Evolutionary conservation across 805 yeast species (phyloP).

Genomic region (Yarrowia deformans): DNA sequence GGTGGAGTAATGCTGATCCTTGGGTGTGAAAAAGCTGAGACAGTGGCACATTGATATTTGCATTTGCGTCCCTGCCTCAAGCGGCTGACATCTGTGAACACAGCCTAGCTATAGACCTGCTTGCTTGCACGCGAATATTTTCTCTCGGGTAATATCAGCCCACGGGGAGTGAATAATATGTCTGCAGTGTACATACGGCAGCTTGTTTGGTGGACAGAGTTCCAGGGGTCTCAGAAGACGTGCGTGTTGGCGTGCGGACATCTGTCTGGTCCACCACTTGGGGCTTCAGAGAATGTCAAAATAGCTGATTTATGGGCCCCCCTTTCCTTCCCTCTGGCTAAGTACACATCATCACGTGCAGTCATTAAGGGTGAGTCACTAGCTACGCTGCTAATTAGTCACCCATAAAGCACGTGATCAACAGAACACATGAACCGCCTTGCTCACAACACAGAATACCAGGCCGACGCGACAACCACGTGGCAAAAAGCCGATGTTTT

Average conservation of each 20-base stretch:
- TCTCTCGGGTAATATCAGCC: conserved; percentile 3
- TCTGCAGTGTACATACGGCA: background rate
- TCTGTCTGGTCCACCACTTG: background rate
- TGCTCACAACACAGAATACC: too few relatives aligned
- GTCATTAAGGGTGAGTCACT: background rate
- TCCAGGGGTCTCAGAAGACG: background rate
- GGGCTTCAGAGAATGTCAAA: background rate
- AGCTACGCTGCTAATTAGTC: too few relatives aligned
- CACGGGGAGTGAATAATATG: conserved; percentile 2
- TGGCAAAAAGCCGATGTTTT: background rate
- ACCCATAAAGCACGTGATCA: background rate
- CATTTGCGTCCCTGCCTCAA: background rate
- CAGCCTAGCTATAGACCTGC: background rate
- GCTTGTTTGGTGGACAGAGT: background rate
- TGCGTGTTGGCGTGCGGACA: background rate
- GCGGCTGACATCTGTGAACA: background rate
- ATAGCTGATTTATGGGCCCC: background rate
- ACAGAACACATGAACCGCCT: too few relatives aligned
- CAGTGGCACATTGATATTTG: background rate
- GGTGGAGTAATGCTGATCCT: background rate
- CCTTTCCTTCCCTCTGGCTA: background rate
- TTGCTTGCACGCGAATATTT: conserved; percentile 1
- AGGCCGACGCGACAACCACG: background rate
- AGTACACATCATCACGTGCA: background rate
- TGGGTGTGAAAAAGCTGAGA: background rate